Evolutionary conservation across 768 basidiomycete species (phyloP), one percentile per base, ranked within the genome.

Genomic region (Chalciporus pseudorubinellus): DNA sequence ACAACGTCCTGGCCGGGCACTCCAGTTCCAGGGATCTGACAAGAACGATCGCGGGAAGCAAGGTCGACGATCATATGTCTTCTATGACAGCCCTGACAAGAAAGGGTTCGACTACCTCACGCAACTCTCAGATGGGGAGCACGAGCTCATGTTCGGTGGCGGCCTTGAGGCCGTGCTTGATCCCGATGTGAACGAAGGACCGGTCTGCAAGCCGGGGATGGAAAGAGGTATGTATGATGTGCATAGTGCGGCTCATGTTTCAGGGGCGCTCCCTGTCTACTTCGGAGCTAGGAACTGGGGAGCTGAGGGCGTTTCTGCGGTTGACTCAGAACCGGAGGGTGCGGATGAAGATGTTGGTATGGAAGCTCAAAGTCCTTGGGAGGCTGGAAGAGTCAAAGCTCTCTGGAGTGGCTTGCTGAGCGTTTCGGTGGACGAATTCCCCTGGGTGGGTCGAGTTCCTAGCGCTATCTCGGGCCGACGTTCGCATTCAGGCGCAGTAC

Each of bases 381-480:
- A 62, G 1, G 60, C 67, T 19, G 81, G 77, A 1, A 68, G 78
- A 39, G 72, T 84, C 41, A 83, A 79, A 59, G 74, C 77, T 6
- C 59, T 73, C 3, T 89, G 87, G 87, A 79, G 80, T 40, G 87
- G 87, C 3, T 73, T 87, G 5, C 55, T 88, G 39, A 84, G 80
- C 2, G 54, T 80, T 3, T 88, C 87, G 0, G 75, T 75, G 12
- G 87, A 89, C 55, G 67, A 70, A 39, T 64, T 72, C 61, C 87
- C 87, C 4, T 89, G 87, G 87, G 83, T 88, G 33, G 87, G 87
- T 13, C 72, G 82, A 11, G 68, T 89, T 41, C 84, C 84, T 1
- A 55, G 55, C 18, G 66, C 57, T 20, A 65, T 86, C 10, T 71
- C 84, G 0, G 75, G 77, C 4, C 70, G 83, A 22, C 51, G 52